Percentiles rank a stretch among this genome's conserved stretches.
These are phyloP conservation scores for Pichia sp. DNA, from an alignment of 1,139 yeast species.

Conservation along the genomic window DNA sequence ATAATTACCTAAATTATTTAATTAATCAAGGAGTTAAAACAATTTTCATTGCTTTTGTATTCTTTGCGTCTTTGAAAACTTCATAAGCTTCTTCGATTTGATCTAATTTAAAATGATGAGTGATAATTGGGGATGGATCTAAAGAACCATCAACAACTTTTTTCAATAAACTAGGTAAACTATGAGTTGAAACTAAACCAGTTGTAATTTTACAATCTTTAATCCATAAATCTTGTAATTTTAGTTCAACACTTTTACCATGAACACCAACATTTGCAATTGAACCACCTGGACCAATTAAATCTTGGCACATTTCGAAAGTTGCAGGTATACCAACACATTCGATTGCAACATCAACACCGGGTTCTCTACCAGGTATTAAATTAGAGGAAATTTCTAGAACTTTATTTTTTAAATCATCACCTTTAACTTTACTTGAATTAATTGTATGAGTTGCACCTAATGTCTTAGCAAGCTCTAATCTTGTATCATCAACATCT, in stretches of 20 bases:
- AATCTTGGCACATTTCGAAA: conserved; percentile 39
- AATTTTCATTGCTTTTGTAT: conserved; percentile 41
- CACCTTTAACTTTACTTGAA: conserved; percentile 27
- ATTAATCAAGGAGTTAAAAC: conserved; percentile 16
- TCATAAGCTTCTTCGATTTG: conserved; percentile 61
- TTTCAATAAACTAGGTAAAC: conserved; percentile 32
- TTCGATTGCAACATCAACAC: conserved; percentile 47
- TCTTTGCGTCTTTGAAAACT: conserved; percentile 41
- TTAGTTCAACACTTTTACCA: conserved; percentile 37
- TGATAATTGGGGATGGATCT: conserved; percentile 44
- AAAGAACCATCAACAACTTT: conserved; percentile 30
- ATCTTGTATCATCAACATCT: conserved; percentile 38
- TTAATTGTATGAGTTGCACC: conserved; percentile 40
- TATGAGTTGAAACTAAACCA: conserved; percentile 40
- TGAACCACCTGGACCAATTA: conserved; percentile 42
- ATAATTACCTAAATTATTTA: too few relatives aligned
- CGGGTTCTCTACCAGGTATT: conserved; percentile 27
- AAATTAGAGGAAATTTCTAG: conserved; percentile 23
- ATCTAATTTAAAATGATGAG: conserved; percentile 53
- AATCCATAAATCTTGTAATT: conserved; percentile 41
- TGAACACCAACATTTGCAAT: conserved; percentile 45
- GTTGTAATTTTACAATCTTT: conserved; percentile 39
- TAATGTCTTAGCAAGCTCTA: conserved; percentile 35
- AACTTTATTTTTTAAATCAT: conserved; percentile 29
- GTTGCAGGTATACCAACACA: conserved; percentile 43